Conservation (phyloP, 2,329 filamentous ascomycete genomes). For the Fusarium newnesense region DNA sequence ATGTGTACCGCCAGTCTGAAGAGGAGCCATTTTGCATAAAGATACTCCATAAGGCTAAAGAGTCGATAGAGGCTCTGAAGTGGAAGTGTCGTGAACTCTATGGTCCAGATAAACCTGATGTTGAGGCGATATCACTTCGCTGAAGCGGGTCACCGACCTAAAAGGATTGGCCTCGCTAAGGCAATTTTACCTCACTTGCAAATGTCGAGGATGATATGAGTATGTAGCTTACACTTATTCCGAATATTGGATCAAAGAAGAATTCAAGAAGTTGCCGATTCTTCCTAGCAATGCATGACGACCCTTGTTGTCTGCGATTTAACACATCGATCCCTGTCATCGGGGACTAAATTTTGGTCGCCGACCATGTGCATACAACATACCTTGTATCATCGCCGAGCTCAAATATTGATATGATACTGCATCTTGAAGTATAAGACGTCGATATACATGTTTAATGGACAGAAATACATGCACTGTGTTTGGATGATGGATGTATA, state of each 20-base stretch:
- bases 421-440: too few species aligned
- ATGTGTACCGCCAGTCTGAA: neutral
- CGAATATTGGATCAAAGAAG: accelerated
- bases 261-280: neutral
- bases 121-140: neutral
- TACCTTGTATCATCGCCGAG: accelerated
- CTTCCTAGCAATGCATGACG: accelerated
- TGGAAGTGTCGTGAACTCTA: neutral
- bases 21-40: conserved; percentile 5
- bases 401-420: too few species aligned
- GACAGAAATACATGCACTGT: too few species aligned
- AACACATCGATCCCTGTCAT: neutral
- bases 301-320: too few species aligned
- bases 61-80: neutral
- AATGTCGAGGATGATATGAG: conserved; percentile 8
- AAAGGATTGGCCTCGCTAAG: accelerated
- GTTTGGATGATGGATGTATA: too few species aligned
- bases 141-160: neutral
- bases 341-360: neutral
- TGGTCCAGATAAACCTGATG: neutral
- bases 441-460: too few species aligned
- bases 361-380: neutral
- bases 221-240: accelerated
- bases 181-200: neutral
- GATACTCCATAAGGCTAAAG: neutral